A percentile compares a stretch with the other conserved stretches of the same genome.
Conservation (phyloP, 768 basidiomycete species). For the Tylopilus sp. region DNA sequence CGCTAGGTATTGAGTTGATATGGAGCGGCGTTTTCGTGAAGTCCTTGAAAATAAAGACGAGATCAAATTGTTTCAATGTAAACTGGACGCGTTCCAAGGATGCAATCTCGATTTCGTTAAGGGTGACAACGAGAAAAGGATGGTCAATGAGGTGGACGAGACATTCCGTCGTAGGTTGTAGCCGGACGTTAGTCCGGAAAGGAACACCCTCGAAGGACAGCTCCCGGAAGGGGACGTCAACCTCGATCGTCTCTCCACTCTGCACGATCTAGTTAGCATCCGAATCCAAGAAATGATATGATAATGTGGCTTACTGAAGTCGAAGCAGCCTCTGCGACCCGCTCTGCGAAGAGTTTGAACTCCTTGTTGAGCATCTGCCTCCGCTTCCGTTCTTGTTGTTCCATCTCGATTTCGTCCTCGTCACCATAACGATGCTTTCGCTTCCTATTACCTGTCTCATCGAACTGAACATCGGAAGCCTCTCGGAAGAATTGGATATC, state of each 20-base stretch:
- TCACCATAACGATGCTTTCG: conserved; percentile 96
- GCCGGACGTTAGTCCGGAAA: conserved; percentile 87
- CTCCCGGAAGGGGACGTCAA: conserved; percentile 96
- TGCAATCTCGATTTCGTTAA: conserved; percentile 93
- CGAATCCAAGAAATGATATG: not conserved
- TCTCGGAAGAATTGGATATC: conserved; percentile 99
- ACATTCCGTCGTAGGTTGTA: conserved; percentile 96
- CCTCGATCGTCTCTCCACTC: conserved; percentile 82
- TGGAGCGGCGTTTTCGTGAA: conserved; percentile 90
- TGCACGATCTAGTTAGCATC: conserved; percentile 20
- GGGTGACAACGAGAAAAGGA: conserved; percentile 93
- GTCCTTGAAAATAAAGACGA: conserved; percentile 96
- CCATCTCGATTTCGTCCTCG: conserved; percentile 98
- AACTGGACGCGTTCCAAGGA: conserved; percentile 97
- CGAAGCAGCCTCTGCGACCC: conserved; percentile 81
- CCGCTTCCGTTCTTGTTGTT: conserved; percentile 93
- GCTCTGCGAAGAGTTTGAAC: conserved; percentile 90
- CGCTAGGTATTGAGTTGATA: conserved; percentile 91
- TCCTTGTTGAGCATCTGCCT: conserved; percentile 89
- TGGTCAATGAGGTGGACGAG: conserved; percentile 93
- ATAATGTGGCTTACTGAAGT: conserved; percentile 52
- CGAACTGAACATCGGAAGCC: conserved; percentile 95
- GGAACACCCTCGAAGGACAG: conserved; percentile 97
- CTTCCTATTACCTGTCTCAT: conserved; percentile 99
- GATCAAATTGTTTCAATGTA: conserved; percentile 93